Percentiles rank a stretch among this genome's conserved stretches.
Conservation (phyloP, 306 rosid species). For the Crataegus laevigata region DNA sequence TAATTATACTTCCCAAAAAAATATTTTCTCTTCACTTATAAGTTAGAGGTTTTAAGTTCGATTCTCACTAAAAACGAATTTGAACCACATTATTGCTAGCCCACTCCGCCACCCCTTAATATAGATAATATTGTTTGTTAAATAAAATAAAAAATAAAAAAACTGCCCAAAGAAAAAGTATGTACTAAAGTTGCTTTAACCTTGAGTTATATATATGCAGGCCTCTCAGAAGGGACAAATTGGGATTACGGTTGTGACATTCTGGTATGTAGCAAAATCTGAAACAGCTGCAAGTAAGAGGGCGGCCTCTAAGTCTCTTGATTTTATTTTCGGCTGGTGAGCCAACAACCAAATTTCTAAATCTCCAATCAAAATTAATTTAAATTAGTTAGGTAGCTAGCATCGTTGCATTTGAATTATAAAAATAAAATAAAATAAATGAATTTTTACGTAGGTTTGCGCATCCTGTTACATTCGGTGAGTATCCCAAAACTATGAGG, state of each 20-base stretch:
- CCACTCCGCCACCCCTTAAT: accelerated
- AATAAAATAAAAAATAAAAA: too few species aligned
- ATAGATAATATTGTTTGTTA: too few species aligned
- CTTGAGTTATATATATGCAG: conserved; percentile 2
- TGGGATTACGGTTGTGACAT: conserved; percentile 31
- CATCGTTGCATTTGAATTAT: background rate
- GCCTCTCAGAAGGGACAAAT: conserved; percentile 31
- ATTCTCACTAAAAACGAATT: too few species aligned
- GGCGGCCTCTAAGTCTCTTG: conserved; percentile 35
- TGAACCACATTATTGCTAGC: too few species aligned
- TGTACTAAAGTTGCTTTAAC: too few species aligned
- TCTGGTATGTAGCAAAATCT: conserved; percentile 30
- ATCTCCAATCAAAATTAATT: background rate
- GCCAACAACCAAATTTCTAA: background rate
- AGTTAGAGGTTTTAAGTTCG: too few species aligned
- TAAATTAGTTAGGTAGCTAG: background rate
- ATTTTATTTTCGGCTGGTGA: conserved; percentile 45
- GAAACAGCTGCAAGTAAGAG: conserved; percentile 14
- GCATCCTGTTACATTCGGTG: conserved; percentile 52
- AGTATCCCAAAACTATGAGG: conserved; percentile 41
- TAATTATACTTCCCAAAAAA: too few species aligned
- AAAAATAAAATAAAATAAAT: too few species aligned
- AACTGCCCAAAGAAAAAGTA: too few species aligned
- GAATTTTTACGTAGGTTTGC: conserved; percentile 25
- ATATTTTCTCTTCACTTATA: too few species aligned